A percentile compares a stretch with the other conserved stretches of the same genome.
These are phyloP conservation scores for Russula sp. DNA, from an alignment of 768 basidiomycete species.

Conservation along the genomic window DNA sequence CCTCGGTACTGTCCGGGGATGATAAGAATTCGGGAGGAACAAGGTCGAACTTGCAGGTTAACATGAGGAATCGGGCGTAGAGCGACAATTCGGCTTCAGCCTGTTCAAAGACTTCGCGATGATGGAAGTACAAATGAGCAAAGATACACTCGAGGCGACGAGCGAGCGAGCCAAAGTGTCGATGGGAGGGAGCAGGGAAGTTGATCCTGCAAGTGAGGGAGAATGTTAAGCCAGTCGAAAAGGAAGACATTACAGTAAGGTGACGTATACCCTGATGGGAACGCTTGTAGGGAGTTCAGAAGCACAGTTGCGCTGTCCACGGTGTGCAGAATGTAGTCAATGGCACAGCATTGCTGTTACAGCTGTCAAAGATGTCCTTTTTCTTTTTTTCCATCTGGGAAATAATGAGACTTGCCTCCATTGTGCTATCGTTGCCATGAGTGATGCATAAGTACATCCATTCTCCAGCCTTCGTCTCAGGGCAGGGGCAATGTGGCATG, in stretches of 20 bases:
- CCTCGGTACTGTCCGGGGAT: too few relatives aligned
- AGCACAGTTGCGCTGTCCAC: slow-evolving; percentile 30
- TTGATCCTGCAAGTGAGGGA: slow-evolving; percentile 49
- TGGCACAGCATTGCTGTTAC: slow-evolving; percentile 85
- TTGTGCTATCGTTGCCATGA: slow-evolving; percentile 80
- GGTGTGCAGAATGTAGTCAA: slow-evolving; percentile 84
- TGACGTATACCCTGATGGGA: slow-evolving; percentile 71
- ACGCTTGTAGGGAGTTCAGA: slow-evolving; percentile 84
- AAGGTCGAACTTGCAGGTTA: too few relatives aligned
- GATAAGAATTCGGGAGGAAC: too few relatives aligned
- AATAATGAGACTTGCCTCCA: slow-evolving; percentile 54
- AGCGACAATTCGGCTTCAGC: too few relatives aligned
- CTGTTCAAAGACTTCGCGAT: too few relatives aligned
- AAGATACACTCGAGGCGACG: slow-evolving; percentile 55
- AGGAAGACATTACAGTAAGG: slow-evolving; percentile 1
- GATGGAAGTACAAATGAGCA: too few relatives aligned
- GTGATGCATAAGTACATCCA: slow-evolving; percentile 97
- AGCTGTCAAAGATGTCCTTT: background rate
- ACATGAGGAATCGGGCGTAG: too few relatives aligned
- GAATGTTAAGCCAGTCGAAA: slow-evolving; percentile 8
- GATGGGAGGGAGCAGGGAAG: slow-evolving; percentile 71
- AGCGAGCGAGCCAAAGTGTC: slow-evolving; percentile 87
- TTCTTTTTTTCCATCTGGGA: background rate
- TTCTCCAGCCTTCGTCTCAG: slow-evolving; percentile 98
- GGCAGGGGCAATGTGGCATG: slow-evolving; percentile 35